Base-by-base conservation (phyloP, 2,329 filamentous ascomycete genomes). In the Trichoderma simmonsii region DNA sequence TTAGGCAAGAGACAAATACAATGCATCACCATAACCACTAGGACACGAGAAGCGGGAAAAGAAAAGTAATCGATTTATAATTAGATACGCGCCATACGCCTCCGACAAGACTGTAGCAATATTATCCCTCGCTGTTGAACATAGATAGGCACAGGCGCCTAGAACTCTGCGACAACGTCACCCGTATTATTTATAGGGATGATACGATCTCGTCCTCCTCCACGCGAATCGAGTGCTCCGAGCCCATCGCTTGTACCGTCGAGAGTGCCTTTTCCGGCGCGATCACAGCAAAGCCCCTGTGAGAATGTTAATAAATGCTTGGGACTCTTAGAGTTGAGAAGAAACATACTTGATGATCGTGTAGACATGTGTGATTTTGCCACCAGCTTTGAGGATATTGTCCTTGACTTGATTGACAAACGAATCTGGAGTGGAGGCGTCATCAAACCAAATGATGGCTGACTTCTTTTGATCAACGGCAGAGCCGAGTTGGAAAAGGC, bases 351-450 rank as follows among this genome's bases (percentile, higher is more conserved):
- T 88, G 81, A 91, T 88, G 72, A 90, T 79, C 61, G 84, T 83
- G 81, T 93, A 96, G 78, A 91, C 88, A 83, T 97, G 93, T 26
- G 92, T 96, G 76, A 97, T 93, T 64, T 88, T 82, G 51, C 93
- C 93, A 64, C 93, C 93, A 51, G 90, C 90, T 60, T 90, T 85
- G 67, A 85, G 82, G 77, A 97, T 90, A 3, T 89, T 88, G 56
- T 91, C 82, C 85, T 92, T 96, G 59, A 93, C 94, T 71, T 92
- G 82, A 26, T 90, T 83, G 36, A 97, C 81, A 43, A 97, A 84
- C 43, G 85, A 86, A 74, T 91, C 84, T 24, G 93, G 91, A 3
- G 83, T 76, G 15, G 90, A 92, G 62, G 89, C 86, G 66, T 90
- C 84, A 28, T 92, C 89, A 79, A 94, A 97, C 78, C 88, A 93